These are phyloP conservation scores for Xylaria arbuscula DNA, from an alignment of 2,329 filamentous ascomycete species.

Conservation along the genomic window DNA sequence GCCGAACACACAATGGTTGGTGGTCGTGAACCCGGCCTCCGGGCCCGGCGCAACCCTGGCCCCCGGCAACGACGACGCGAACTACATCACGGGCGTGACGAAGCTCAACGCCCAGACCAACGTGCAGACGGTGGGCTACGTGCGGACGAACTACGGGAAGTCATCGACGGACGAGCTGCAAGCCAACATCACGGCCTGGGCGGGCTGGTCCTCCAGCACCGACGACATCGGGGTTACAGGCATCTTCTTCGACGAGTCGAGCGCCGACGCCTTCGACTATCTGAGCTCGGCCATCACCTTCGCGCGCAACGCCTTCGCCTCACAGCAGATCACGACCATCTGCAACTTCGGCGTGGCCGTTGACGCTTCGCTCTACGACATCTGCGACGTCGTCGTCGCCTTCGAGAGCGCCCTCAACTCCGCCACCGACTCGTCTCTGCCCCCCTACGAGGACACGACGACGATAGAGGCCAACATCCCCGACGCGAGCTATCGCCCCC, in stretches of 20 bases:
- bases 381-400: constrained; percentile 33
- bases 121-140: constrained; percentile 55
- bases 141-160: constrained; percentile 52
- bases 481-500: neutral
- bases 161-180: constrained; percentile 49
- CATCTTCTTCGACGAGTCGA: constrained; percentile 55
- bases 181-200: constrained; percentile 52
- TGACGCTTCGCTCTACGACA: constrained; percentile 12
- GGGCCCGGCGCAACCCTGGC: constrained; percentile 49
- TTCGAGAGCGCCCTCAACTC: constrained; percentile 30
- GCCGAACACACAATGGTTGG: constrained; percentile 24
- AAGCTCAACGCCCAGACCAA: constrained; percentile 54
- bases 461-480: constrained; percentile 33
- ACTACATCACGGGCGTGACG: constrained; percentile 51
- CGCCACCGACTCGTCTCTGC: neutral
- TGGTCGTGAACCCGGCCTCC: constrained; percentile 48
- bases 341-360: constrained; percentile 32
- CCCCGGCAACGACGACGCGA: constrained; percentile 46
- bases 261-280: constrained; percentile 42
- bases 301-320: constrained; percentile 31
- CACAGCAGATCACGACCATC: constrained; percentile 17
- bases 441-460: constrained; percentile 15
- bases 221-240: constrained; percentile 48
- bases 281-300: constrained; percentile 16
- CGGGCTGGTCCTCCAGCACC: constrained; percentile 49